Conservation (phyloP, 2,329 filamentous ascomycete genomes). For the Botrytis tulipae region DNA sequence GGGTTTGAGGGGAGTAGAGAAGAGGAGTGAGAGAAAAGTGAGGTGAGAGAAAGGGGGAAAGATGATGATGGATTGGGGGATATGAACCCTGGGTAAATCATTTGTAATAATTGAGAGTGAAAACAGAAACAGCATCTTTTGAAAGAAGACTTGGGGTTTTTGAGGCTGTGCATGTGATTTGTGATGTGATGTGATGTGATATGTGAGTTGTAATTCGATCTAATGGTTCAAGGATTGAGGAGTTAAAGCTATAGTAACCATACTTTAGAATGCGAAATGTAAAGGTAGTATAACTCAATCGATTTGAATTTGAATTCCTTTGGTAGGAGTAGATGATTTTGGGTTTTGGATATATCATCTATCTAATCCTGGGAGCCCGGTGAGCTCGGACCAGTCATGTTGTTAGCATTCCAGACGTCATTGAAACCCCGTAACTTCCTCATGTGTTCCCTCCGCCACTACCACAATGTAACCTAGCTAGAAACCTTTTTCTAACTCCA, state of each 20-base stretch:
- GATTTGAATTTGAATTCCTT: too few species aligned
- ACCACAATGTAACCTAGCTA: neutral
- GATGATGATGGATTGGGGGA: neutral
- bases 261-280: too few species aligned
- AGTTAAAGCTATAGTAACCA: too few species aligned
- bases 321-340: too few species aligned
- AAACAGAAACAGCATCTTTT: slow-evolving; percentile 15
- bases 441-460: neutral
- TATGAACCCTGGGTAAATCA: slow-evolving; percentile 16
- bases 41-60: neutral
- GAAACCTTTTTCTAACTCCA: neutral
- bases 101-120: slow-evolving; percentile 17
- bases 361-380: neutral
- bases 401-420: neutral
- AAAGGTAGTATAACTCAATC: too few species aligned
- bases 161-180: neutral
- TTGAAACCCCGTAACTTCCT: neutral
- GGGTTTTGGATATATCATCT: neutral
- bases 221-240: too few species aligned
- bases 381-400: neutral
- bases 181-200: neutral
- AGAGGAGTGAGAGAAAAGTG: neutral
- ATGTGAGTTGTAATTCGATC: neutral
- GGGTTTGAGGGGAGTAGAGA: neutral
- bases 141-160: neutral